These are phyloP conservation scores for Marchantia paleacea DNA, from an alignment of 225 moss, liverwort and hornwort species.

Conservation along the genomic window DNA sequence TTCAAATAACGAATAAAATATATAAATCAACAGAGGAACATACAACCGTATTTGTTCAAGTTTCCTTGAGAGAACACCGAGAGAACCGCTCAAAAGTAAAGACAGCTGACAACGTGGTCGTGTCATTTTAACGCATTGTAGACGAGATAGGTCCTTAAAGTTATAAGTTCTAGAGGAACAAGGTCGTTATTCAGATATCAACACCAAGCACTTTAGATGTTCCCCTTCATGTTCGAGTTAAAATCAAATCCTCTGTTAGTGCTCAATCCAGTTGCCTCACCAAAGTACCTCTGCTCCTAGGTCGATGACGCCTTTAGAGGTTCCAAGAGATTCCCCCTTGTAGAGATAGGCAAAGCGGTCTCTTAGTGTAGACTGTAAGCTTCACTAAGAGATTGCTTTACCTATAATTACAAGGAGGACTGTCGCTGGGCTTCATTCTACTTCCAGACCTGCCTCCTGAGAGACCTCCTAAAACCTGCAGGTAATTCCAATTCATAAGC, in stretches of 20 bases:
- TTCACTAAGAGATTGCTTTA: background rate
- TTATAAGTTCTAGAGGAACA: background rate
- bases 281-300: background rate
- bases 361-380: background rate
- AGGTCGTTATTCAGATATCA: background rate
- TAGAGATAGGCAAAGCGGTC: slow-evolving; percentile 12
- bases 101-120: background rate
- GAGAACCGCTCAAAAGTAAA: background rate
- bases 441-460: slow-evolving; percentile 8
- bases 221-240: background rate
- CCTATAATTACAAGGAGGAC: slow-evolving; percentile 1
- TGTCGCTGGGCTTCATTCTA: background rate
- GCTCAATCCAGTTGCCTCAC: background rate
- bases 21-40: too few species aligned
- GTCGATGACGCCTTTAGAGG: slow-evolving; percentile 7
- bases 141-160: background rate
- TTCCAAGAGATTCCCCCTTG: slow-evolving; percentile 1
- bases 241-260: background rate
- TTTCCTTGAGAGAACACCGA: background rate
- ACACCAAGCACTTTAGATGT: background rate
- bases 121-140: background rate
- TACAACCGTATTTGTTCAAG: too few species aligned
- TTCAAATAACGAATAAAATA: too few species aligned
- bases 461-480: slow-evolving; percentile 2
- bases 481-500: background rate